Percentiles rank a stretch among this genome's conserved stretches.
Conservation (phyloP, 1,284 basidiomycete genomes). For the Cutaneotrichosporon cavernicola region DNA sequence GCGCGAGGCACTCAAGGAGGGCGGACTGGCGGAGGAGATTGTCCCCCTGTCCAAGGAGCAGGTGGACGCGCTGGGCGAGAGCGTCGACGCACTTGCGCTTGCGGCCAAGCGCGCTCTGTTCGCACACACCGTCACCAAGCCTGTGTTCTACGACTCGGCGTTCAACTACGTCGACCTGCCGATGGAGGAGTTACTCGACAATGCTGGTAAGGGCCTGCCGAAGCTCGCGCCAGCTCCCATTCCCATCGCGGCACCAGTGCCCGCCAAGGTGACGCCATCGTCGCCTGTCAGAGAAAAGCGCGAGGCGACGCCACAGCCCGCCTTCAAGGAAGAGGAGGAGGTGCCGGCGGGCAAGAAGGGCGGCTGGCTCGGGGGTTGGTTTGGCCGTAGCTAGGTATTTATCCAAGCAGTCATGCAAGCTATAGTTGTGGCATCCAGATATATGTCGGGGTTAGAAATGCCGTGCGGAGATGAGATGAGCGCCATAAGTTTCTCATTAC, state of each 20-base stretch:
- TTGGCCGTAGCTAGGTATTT: slow-evolving; percentile 31
- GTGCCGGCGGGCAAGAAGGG: slow-evolving; percentile 30
- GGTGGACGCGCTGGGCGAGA: slow-evolving; percentile 60
- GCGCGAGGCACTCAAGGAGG: slow-evolving; percentile 28
- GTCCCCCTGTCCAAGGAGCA: slow-evolving; percentile 34
- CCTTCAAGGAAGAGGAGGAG: slow-evolving; percentile 21
- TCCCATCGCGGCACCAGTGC: slow-evolving; percentile 26
- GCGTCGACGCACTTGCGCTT: slow-evolving; percentile 58
- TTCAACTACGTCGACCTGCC: slow-evolving; percentile 84
- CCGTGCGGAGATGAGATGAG: not conserved
- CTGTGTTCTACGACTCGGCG: slow-evolving; percentile 89
- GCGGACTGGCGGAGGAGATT: slow-evolving; percentile 41
- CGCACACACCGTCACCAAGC: slow-evolving; percentile 75
- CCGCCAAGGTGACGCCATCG: slow-evolving; percentile 8
- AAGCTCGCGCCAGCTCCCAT: slow-evolving; percentile 19
- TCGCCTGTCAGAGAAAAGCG: slow-evolving; percentile 22
- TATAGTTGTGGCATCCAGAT: not conserved
- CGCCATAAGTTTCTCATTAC: not conserved
- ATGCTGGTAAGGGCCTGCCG: slow-evolving; percentile 61
- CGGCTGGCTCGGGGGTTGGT: slow-evolving; percentile 53
- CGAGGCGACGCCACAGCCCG: slow-evolving; percentile 37
- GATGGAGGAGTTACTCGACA: slow-evolving; percentile 69
- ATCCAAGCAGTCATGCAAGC: not conserved
- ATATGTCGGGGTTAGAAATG: not conserved
- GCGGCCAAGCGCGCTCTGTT: slow-evolving; percentile 77